Conservation (phyloP, 148 eudicot species). For the Cornus controversa region DNA sequence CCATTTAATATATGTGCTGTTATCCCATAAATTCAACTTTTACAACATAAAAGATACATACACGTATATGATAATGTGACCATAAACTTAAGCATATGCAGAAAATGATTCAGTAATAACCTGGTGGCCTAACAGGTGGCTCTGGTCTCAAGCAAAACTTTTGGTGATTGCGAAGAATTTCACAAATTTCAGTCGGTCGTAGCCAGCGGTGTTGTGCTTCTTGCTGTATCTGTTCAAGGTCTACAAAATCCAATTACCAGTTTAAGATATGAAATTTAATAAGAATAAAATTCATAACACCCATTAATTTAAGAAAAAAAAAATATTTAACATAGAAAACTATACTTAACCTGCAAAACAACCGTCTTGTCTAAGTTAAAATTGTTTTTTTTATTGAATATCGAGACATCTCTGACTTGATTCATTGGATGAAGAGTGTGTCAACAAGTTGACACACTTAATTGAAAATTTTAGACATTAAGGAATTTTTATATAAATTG, state of each 20-base stretch:
- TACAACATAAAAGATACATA: background rate
- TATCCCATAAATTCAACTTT: background rate
- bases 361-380: background rate
- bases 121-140: constrained; percentile 58
- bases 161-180: constrained; percentile 52
- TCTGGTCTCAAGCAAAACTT: constrained; percentile 56
- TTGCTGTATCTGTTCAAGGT: constrained; percentile 52
- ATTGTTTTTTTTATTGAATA: background rate
- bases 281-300: background rate
- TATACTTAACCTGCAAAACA: background rate
- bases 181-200: constrained; percentile 75
- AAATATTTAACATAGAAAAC: no score
- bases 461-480: no score
- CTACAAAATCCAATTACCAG: constrained; percentile 20
- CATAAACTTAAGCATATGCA: background rate
- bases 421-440: background rate
- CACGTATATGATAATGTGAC: background rate
- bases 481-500: no score
- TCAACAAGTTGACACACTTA: no score
- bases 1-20: background rate
- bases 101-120: constrained; percentile 13
- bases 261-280: background rate
- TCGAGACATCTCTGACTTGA: background rate
- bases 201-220: constrained; percentile 79
- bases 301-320: background rate